phyloP scores from a whole-genome alignment of 2,329 filamentous ascomycete genomes.

The Coniochaeta hoffmannii region DNA sequence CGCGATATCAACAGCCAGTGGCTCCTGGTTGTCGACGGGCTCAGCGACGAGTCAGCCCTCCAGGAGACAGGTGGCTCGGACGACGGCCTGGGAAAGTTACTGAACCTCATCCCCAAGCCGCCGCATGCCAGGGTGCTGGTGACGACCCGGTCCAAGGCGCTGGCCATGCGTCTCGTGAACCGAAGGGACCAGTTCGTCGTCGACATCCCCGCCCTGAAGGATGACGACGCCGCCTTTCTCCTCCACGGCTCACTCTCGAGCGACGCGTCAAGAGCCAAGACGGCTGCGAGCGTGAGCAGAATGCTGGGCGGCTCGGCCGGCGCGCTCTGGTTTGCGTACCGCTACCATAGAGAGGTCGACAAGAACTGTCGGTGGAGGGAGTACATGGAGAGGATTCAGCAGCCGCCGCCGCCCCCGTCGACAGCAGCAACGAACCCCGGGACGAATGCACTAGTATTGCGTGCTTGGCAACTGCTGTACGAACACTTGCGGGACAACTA shows the following conservation, averaged over 20 bases:
- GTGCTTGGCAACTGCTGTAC: not conserved
- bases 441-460: no score
- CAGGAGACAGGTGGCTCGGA: not conserved
- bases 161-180: not conserved
- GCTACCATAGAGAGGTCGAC: not conserved
- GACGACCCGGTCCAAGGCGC: not conserved
- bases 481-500: not conserved
- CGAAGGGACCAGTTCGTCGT: not conserved
- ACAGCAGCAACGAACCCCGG: no score
- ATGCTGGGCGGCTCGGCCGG: not conserved
- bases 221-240: not conserved
- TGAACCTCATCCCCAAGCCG: not conserved
- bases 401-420: not conserved
- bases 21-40: not conserved
- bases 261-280: not conserved
- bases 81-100: not conserved
- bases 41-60: not conserved
- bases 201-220: not conserved
- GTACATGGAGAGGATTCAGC: not conserved
- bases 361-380: not conserved
- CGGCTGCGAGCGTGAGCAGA: not conserved
- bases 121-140: not conserved
- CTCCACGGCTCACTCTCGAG: not conserved
- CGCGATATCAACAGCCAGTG: not conserved
- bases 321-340: not conserved